A percentile compares a stretch with the other conserved stretches of the same genome.
These are phyloP conservation scores for Dionaea muscipula DNA, from an alignment of 179 eudicot genomes.

Conservation along the genomic window DNA sequence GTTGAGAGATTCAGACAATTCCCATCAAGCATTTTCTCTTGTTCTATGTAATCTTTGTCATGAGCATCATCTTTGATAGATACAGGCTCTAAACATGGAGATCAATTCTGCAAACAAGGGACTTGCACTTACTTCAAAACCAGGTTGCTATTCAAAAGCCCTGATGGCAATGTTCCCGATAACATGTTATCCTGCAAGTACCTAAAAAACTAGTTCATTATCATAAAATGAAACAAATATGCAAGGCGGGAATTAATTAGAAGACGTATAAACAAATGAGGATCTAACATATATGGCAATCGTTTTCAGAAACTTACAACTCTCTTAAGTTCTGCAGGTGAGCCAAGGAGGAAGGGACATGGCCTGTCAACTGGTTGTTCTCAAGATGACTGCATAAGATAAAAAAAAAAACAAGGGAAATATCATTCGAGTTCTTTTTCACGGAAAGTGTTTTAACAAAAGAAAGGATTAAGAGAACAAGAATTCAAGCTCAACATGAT, in stretches of 20 bases:
- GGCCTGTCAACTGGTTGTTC: constrained; percentile 78
- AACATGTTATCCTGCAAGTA: constrained; percentile 71
- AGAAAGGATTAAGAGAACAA: background rate
- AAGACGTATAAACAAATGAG: background rate
- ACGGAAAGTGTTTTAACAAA: constrained; percentile 1
- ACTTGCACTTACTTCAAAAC: constrained; percentile 51
- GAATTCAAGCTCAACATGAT: constrained; percentile 38
- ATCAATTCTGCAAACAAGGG: background rate
- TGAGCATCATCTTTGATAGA: no score
- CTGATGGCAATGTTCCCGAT: constrained; percentile 62
- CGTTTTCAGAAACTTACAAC: constrained; percentile 48
- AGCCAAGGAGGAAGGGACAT: constrained; percentile 61
- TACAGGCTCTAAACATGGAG: no score
- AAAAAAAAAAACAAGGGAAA: constrained; percentile 4
- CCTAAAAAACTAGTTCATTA: constrained; percentile 42
- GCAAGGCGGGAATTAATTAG: background rate
- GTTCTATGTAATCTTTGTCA: no score
- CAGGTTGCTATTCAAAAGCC: constrained; percentile 34
- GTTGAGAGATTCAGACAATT: no score
- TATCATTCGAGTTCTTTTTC: no score
- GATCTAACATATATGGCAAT: background rate
- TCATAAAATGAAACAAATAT: background rate
- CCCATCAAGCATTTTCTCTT: no score
- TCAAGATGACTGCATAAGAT: constrained; percentile 63
- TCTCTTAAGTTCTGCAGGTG: constrained; percentile 55